Base-by-base conservation (phyloP, 2,329 filamentous ascomycete species). In the Cladosporium sp. region DNA sequence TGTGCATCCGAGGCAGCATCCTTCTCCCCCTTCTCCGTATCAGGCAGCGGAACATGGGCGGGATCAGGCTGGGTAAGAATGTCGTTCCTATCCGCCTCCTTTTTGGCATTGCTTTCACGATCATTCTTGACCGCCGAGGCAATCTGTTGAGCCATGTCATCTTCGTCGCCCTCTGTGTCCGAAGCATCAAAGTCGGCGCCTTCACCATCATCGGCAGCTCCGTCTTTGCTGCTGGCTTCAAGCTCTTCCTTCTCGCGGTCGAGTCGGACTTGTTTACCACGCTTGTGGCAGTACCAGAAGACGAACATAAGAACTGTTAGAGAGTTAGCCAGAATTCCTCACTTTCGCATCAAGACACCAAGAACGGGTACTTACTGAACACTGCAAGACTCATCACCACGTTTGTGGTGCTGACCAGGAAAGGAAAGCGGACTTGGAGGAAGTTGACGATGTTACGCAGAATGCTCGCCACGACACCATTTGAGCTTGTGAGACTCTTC, bases 261-360 rank as follows among this genome's bases (percentile, higher is more conserved):
- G 10, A 97, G 80, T 46, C 93, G 82, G 6, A 84, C 84, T 73
- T 98, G 92, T 42, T 83, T 83, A 37, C 93, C 93, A 50, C 93
- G 87, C 75, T 97, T 97, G 72, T 97, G 86, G 73, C 91, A 97
- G 73, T 97, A 98, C 91, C 92, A 98, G 63, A 97, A 84, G 42
- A 95, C 89, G 66, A 95, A 93, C 53, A 98, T 80, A 13, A 97
- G 78, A 51, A 97, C 88, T 87, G 52, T 9, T 10, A 10, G 32
- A 42, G 34, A 19, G 54, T 69, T 58, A 70, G 64, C 32, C 45
- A 41, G 16, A 4, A 34, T 53, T 5, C 7, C 22, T 28, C 22
- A 28, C 22, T 7, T 38, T 4, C 35, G n/a, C 16, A 9, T 38
- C 4, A 16, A 38, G 13, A 14, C 16, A 14, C 4, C 13, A 14